Conservation (phyloP, 2,329 filamentous ascomycete genomes). For the Dothiorella sarmentorum region DNA sequence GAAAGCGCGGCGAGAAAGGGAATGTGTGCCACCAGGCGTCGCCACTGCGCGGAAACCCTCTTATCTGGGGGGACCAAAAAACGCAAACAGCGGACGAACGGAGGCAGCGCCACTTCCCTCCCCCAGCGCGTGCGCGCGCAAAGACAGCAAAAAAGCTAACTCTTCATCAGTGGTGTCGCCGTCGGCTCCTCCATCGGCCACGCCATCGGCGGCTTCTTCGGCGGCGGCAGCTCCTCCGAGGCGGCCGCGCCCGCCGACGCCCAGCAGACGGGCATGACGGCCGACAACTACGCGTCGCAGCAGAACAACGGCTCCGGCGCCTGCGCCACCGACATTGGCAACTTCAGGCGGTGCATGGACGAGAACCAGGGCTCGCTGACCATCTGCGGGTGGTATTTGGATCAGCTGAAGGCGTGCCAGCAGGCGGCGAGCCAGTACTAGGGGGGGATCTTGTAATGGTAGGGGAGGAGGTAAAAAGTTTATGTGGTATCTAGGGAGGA, state of each 20-base stretch:
- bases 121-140: neutral
- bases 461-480: neutral
- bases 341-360: slow-evolving; percentile 95
- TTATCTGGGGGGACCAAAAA: too few relatives aligned
- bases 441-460: neutral
- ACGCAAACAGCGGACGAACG: too few relatives aligned
- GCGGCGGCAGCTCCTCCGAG: slow-evolving; percentile 62
- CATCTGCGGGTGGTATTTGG: slow-evolving; percentile 97
- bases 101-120: too few relatives aligned
- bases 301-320: slow-evolving; percentile 29
- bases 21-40: neutral
- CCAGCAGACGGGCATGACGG: slow-evolving; percentile 30
- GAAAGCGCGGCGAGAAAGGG: neutral
- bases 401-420: slow-evolving; percentile 70
- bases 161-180: slow-evolving; percentile 76
- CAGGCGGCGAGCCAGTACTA: slow-evolving; percentile 48
- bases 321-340: slow-evolving; percentile 75
- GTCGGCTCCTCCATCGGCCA: slow-evolving; percentile 94
- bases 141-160: neutral
- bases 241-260: slow-evolving; percentile 53
- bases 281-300: slow-evolving; percentile 48
- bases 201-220: slow-evolving; percentile 85
- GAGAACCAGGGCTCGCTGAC: slow-evolving; percentile 90
- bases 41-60: too few relatives aligned
- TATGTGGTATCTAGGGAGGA: too few relatives aligned